Evolutionary conservation across 768 basidiomycete genomes (phyloP), one percentile per base, ranked within the genome.

Genomic region (Dioszegia hungarica): DNA sequence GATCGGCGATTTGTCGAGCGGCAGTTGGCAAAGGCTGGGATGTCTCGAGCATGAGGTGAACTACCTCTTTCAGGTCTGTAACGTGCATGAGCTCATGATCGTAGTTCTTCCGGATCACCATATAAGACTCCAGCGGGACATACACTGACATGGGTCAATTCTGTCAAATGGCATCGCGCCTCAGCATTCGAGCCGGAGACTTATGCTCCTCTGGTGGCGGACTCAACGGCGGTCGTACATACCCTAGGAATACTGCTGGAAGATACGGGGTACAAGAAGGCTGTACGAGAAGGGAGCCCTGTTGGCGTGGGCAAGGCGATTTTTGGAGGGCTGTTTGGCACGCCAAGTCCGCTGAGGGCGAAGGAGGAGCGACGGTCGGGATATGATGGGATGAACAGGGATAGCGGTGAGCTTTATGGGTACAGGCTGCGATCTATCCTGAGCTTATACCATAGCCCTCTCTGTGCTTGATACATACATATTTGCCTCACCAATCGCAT

Each of bases 241-340:
- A 94, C 95, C 1, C 81, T 98, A 19, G 95, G 95, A 41, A 89
- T 86, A 10, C 83, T 99, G 46, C 79, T 98, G 29, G 90, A 93
- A 71, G 84, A 85, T 66, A 79, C 80, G 19, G 79, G 77, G 40
- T 99, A 99, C 80, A 99, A 99, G 76, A 73, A 79, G 34, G 82
- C 85, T 34, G 64, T 97, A 40, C 79, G 80, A 59, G 79, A 61
- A 3, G 84, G 85, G 12, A 79, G 87, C 68, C 44, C 86, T 24
- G 64, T 80, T 15, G 81, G 79, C 11, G 31, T 60, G 36, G 54
- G 54, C 31, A 76, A 80, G 53, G 81, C 80, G 52, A 66, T 87
- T 29, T 66, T 79, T 25, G 78, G 79, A 56, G 78, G 78, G 47
- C 75, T 41, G 54, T 67, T 29, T 19, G 57, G 33, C 8, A 51